These are phyloP conservation scores for Lactarius hengduanensis DNA, from an alignment of 768 basidiomycete genomes.

Conservation along the genomic window DNA sequence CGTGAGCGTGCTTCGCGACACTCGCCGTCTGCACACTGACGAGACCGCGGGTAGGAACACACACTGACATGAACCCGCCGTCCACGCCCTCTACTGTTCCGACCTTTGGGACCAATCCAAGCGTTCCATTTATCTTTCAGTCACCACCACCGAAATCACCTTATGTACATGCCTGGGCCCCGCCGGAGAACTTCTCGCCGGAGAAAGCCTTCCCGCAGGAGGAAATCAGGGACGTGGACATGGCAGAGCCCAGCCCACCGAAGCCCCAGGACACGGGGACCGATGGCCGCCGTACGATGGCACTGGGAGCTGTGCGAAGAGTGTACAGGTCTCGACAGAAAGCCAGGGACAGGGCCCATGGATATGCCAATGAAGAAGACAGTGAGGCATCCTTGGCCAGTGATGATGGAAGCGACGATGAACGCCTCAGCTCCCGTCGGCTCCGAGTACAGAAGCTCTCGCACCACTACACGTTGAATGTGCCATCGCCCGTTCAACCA, in stretches of 20 bases:
- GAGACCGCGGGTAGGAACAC: slow-evolving; percentile 39
- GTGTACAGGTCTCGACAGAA: slow-evolving; percentile 62
- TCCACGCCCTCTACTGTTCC: slow-evolving; percentile 39
- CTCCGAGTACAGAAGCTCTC: slow-evolving; percentile 55
- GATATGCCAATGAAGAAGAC: slow-evolving; percentile 29
- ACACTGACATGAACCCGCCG: slow-evolving; percentile 45
- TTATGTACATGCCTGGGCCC: slow-evolving; percentile 59
- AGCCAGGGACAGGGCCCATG: slow-evolving; percentile 37
- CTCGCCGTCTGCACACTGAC: slow-evolving; percentile 32
- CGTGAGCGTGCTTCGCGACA: slow-evolving; percentile 45
- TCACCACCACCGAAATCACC: slow-evolving; percentile 46
- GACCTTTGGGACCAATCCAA: slow-evolving; percentile 61
- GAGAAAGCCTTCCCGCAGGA: slow-evolving; percentile 57
- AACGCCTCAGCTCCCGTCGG: slow-evolving; percentile 24
- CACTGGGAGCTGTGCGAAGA: slow-evolving; percentile 62
- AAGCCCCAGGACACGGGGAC: slow-evolving; percentile 41
- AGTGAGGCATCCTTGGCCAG: slow-evolving; percentile 45
- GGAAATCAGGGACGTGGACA: slow-evolving; percentile 69
- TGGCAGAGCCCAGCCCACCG: slow-evolving; percentile 68
- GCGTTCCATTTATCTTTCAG: slow-evolving; percentile 73
- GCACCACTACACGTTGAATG: slow-evolving; percentile 82
- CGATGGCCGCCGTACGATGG: slow-evolving; percentile 50
- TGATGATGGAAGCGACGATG: slow-evolving; percentile 45
- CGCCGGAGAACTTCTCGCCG: slow-evolving; percentile 59
- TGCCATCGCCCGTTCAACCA: slow-evolving; percentile 57